Conservation (phyloP, 2,329 filamentous ascomycete species). For the Tympanopsis confertula region DNA sequence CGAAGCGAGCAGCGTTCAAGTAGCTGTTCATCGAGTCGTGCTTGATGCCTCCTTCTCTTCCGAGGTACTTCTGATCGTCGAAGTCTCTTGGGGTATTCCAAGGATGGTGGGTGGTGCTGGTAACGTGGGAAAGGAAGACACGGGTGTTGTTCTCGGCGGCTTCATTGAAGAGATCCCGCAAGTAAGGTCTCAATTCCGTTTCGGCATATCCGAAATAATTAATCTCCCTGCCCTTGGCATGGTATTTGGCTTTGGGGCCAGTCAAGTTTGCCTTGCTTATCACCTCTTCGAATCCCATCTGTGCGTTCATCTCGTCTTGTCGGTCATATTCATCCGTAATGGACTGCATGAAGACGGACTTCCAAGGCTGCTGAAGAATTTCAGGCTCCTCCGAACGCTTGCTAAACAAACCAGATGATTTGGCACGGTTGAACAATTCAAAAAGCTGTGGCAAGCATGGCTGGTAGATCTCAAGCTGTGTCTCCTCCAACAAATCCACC, state of each 20-base stretch:
- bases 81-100: conserved; percentile 22
- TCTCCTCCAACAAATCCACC: conserved; percentile 24
- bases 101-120: conserved; percentile 26
- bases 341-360: conserved; percentile 22
- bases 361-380: conserved; percentile 14
- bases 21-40: conserved; percentile 20
- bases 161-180: conserved; percentile 17
- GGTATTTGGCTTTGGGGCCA: conserved; percentile 11
- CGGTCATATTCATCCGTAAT: conserved; percentile 24
- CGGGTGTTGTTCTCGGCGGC: conserved; percentile 15
- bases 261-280: conserved; percentile 16
- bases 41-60: conserved; percentile 5
- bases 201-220: background rate
- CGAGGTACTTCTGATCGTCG: conserved; percentile 17
- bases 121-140: conserved; percentile 21
- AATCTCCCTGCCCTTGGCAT: background rate
- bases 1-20: conserved; percentile 25
- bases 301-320: conserved; percentile 16
- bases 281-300: conserved; percentile 20
- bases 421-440: conserved; percentile 17
- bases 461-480: conserved; percentile 20
- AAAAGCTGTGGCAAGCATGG: conserved; percentile 24
- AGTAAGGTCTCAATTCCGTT: conserved; percentile 16
- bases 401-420: background rate
- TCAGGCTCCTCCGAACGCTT: conserved; percentile 5